These are phyloP conservation scores for Plectosphaerella plurivora DNA, from an alignment of 2,329 filamentous ascomycete species.

Conservation along the genomic window DNA sequence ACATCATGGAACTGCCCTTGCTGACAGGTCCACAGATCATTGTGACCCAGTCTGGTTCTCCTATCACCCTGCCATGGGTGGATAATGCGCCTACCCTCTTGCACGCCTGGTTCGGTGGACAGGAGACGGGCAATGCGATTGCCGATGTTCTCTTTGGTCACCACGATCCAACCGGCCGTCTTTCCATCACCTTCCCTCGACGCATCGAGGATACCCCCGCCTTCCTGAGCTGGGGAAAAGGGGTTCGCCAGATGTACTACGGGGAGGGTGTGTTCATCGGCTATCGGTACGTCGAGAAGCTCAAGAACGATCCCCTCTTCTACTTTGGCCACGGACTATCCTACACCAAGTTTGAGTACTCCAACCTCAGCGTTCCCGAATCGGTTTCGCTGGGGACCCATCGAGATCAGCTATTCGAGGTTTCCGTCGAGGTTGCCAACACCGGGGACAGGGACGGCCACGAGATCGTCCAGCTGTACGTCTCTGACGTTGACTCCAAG, in stretches of 20 bases:
- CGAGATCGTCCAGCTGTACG: slow-evolving; percentile 24
- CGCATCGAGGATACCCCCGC: slow-evolving; percentile 60
- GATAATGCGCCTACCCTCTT: slow-evolving; percentile 33
- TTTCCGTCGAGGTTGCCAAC: not conserved
- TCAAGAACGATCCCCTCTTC: slow-evolving; percentile 46
- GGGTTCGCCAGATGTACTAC: slow-evolving; percentile 57
- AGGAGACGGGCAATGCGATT: slow-evolving; percentile 16
- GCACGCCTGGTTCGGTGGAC: slow-evolving; percentile 21
- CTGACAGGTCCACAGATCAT: slow-evolving; percentile 17
- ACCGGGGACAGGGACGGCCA: not conserved
- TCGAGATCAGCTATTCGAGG: slow-evolving; percentile 18
- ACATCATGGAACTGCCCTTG: no score
- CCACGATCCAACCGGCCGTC: slow-evolving; percentile 52
- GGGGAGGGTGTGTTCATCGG: slow-evolving; percentile 71
- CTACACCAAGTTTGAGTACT: slow-evolving; percentile 56
- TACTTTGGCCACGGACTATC: slow-evolving; percentile 65
- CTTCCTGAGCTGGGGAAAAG: slow-evolving; percentile 63
- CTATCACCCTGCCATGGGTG: slow-evolving; percentile 44
- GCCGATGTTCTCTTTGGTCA: slow-evolving; percentile 18
- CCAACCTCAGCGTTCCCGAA: slow-evolving; percentile 31
- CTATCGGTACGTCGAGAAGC: slow-evolving; percentile 63
- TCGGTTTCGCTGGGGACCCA: slow-evolving; percentile 13
- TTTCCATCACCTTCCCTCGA: slow-evolving; percentile 66
- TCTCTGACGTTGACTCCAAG: slow-evolving; percentile 33
- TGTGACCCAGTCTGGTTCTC: slow-evolving; percentile 56